A percentile compares a stretch with the other conserved stretches of the same genome.
Evolutionary conservation across 2,329 filamentous ascomycete genomes (phyloP).

Genomic region (Aspergillus hortae): DNA sequence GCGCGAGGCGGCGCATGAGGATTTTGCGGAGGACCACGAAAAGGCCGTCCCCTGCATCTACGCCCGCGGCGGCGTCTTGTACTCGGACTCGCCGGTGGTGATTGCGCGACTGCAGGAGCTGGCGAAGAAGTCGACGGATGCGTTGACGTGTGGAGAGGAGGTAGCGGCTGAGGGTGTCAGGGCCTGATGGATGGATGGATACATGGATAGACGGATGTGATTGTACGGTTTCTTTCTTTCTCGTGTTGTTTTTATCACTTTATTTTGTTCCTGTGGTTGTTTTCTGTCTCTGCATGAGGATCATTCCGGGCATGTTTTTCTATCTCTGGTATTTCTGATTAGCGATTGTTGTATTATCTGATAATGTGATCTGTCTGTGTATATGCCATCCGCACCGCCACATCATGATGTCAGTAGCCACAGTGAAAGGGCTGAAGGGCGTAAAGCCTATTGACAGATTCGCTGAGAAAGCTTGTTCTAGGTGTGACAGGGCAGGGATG

Average conservation of each 20-base stretch:
- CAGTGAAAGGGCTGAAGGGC: no score
- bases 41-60: constrained; percentile 45
- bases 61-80: constrained; percentile 48
- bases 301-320: constrained; percentile 1
- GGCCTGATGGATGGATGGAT: background rate
- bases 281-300: background rate
- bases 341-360: no score
- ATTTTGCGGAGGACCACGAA: constrained; percentile 46
- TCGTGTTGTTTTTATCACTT: background rate
- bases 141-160: constrained; percentile 6
- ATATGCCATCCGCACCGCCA: no score
- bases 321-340: background rate
- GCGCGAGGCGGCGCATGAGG: constrained; percentile 50
- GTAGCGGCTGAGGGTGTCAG: background rate
- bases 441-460: no score
- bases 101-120: constrained; percentile 40
- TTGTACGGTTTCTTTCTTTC: background rate
- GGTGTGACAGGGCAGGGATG: background rate
- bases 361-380: no score
- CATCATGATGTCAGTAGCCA: no score
- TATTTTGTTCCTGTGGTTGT: background rate
- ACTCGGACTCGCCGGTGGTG: constrained; percentile 46
- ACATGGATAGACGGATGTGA: background rate
- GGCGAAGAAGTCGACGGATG: constrained; percentile 26
- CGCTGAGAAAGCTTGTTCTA: no score